Evolutionary conservation across 371 early-diverging fungal species (phyloP), one percentile per base, ranked within the genome.

Genomic region (Mortierella sp.): DNA sequence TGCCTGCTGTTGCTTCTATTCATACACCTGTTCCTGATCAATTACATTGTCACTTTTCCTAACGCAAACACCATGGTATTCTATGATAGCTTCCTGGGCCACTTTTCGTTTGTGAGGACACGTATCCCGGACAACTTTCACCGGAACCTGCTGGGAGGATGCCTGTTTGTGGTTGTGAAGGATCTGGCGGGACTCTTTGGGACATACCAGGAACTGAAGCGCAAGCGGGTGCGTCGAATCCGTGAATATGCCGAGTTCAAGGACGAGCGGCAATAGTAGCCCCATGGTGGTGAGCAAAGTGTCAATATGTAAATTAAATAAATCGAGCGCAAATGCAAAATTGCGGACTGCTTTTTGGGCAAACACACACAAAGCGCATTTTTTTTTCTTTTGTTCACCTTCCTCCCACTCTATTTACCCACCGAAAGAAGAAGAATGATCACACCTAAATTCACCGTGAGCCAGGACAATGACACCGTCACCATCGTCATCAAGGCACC

Each of bases 371-470:
- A 44, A 67, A 67, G 24, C 26, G 10, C 47, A 39, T 26, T 37
- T 75, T 29, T 50, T 29, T 40, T 63, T 55, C 47, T 26, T 37
- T 29, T 31, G 16, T 44, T 22, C 67, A 45, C 5, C 26, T 22
- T 10, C 64, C 63, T 58, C 45, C 39, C 48, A 34, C 50, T 43
- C 26, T 19, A 44, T 24, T 5, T 16, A 19, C n/a, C 31, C 22
- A 14, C 9, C 11, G 44, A 31, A 45, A 14, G n/a, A 50, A 52
- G 39, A 40, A 66, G 5, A 74, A 98, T 98, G 99, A 92, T 98
- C 69, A 97, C 97, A n/a, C 98, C 99, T 7, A 83, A 87, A 19
- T 98, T 98, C 84, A 87, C 86, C 55, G 90, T 96, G 26, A 88
- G 91, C 11, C 98, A 98, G 79, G 94, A 96, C 75, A 88, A 92